phyloP scores from a whole-genome alignment of 2,329 filamentous ascomycete species.

The Nannizziopsis arthrosporioides region DNA sequence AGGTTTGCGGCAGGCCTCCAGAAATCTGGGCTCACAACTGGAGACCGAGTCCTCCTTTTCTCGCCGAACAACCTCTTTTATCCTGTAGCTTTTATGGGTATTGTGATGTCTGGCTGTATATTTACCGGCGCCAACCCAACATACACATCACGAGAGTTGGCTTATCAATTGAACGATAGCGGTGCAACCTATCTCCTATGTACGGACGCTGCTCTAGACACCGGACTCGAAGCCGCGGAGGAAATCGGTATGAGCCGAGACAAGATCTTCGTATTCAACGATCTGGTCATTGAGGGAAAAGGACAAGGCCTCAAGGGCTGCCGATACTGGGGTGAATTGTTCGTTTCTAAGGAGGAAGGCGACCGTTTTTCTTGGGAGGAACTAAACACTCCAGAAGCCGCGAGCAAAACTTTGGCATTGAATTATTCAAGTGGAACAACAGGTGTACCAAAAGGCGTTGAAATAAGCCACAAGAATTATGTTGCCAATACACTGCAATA shows the following conservation, averaged over 20 bases:
- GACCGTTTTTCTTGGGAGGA: slow-evolving; percentile 53
- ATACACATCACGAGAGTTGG: slow-evolving; percentile 59
- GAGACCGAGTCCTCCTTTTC: slow-evolving; percentile 63
- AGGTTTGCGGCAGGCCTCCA: slow-evolving; percentile 58
- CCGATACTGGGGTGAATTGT: slow-evolving; percentile 53
- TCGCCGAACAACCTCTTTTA: slow-evolving; percentile 64
- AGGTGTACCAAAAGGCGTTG: slow-evolving; percentile 71
- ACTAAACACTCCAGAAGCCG: slow-evolving; percentile 9
- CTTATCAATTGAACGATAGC: slow-evolving; percentile 62
- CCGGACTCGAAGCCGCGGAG: slow-evolving; percentile 54
- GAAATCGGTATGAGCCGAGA: slow-evolving; percentile 44
- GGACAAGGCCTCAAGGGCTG: slow-evolving; percentile 33
- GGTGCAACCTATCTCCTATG: slow-evolving; percentile 56
- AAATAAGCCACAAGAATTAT: slow-evolving; percentile 67
- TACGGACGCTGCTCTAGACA: slow-evolving; percentile 48
- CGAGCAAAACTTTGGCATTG: slow-evolving; percentile 49
- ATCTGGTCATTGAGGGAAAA: slow-evolving; percentile 37
- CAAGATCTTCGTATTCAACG: slow-evolving; percentile 56
- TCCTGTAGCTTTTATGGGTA: slow-evolving; percentile 57
- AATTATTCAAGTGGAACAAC: slow-evolving; percentile 70
- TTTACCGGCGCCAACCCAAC: slow-evolving; percentile 66
- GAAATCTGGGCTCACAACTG: slow-evolving; percentile 50
- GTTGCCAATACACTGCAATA: slow-evolving; percentile 58
- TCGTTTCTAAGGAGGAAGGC: slow-evolving; percentile 43
- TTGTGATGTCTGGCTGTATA: slow-evolving; percentile 65